These are phyloP conservation scores for Zancudomyces culisetae DNA, from an alignment of 371 early-diverging fungal species.

Conservation along the genomic window DNA sequence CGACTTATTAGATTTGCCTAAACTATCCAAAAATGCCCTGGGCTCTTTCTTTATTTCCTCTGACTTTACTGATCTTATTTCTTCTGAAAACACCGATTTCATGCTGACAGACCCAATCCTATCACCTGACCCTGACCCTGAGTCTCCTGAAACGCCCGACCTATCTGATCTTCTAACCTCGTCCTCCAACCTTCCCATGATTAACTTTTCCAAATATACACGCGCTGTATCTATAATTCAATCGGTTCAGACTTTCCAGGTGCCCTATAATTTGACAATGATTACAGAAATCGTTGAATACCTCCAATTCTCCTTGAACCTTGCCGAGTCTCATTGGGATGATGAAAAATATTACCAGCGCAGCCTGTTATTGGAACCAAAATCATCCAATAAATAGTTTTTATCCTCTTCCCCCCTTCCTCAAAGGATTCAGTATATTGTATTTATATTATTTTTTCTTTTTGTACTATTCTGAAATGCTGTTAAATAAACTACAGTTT, in stretches of 20 bases:
- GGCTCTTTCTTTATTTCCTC: background rate
- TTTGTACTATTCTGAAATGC: no score
- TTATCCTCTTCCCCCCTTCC: no score
- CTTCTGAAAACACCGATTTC: background rate
- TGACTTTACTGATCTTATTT: background rate
- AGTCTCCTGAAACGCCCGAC: no score
- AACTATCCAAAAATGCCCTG: no score
- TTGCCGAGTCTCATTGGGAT: background rate
- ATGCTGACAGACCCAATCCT: no score
- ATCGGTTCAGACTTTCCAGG: slow-evolving; percentile 1
- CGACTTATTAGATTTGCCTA: no score
- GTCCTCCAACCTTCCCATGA: background rate
- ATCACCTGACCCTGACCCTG: no score
- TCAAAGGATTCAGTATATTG: no score
- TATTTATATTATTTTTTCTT: no score
- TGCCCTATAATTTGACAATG: slow-evolving; percentile 2
- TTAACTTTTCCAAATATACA: slow-evolving; percentile 3
- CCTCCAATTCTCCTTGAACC: background rate
- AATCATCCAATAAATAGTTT: background rate
- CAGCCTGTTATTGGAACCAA: slow-evolving; percentile 1
- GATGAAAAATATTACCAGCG: slow-evolving; percentile 5
- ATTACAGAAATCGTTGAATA: slow-evolving; percentile 3
- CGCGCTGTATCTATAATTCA: slow-evolving; percentile 2
- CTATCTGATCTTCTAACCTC: no score
- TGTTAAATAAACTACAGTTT: no score